These are phyloP conservation scores for Inga leiocalycina DNA, from an alignment of 306 rosid species.

Conservation along the genomic window DNA sequence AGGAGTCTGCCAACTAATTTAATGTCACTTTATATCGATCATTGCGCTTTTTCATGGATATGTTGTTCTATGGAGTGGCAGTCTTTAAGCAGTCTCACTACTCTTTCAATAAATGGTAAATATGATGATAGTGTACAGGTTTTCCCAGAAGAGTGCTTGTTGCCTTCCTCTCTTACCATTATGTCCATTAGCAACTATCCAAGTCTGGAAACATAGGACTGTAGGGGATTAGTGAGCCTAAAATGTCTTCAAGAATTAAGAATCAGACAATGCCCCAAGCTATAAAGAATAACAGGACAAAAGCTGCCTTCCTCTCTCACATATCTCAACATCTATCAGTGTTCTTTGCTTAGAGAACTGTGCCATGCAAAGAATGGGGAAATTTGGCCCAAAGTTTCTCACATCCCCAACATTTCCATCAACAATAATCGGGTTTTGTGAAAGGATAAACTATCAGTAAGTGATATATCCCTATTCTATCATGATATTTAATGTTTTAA, in stretches of 20 bases:
- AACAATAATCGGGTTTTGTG: not conserved
- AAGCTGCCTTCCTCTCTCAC: conserved; percentile 19
- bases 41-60: not conserved
- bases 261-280: not conserved
- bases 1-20: conserved; percentile 6
- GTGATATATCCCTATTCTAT: not conserved
- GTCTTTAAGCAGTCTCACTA: not conserved
- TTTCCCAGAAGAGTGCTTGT: conserved; percentile 1
- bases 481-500: too few relatives aligned
- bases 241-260: not conserved
- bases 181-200: not conserved
- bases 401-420: not conserved
- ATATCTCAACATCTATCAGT: not conserved
- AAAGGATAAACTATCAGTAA: not conserved
- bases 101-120: not conserved
- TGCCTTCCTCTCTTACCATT: conserved; percentile 3
- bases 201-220: conserved; percentile 4
- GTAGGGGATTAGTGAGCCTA: conserved; percentile 10
- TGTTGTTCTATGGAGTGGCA: not conserved
- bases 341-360: not conserved
- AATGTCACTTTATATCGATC: not conserved
- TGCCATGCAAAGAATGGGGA: not conserved
- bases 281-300: conserved; percentile 19
- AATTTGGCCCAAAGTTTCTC: conserved; percentile 17
- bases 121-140: not conserved